phyloP scores from a whole-genome alignment of 2,329 filamentous ascomycete genomes.

The Microdochium trichocladiopsis region DNA sequence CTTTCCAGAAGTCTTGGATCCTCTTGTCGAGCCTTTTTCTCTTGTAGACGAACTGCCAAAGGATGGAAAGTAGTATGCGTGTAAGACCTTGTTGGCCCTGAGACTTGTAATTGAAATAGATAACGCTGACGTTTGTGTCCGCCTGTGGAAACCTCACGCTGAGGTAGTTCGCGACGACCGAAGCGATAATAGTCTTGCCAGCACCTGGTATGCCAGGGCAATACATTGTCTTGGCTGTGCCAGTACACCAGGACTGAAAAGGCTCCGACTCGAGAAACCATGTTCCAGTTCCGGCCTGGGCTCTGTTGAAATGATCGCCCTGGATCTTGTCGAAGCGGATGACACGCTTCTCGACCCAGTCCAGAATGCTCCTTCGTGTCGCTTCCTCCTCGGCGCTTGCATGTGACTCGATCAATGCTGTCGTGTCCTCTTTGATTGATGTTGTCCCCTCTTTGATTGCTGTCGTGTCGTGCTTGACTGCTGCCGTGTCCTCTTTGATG shows the following conservation, averaged over 20 bases:
- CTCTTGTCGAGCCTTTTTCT: neutral
- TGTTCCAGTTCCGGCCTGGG: neutral
- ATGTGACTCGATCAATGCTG: neutral
- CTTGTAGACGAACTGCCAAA: neutral
- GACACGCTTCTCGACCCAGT: neutral
- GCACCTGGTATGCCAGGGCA: neutral
- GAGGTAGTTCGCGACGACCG: neutral
- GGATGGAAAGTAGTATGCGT: neutral
- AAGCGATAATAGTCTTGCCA: neutral
- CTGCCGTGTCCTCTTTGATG: neutral
- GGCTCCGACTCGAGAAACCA: neutral
- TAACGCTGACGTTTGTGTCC: neutral
- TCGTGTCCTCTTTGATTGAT: neutral
- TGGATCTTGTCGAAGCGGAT: neutral
- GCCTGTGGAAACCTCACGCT: neutral
- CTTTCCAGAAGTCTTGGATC: neutral
- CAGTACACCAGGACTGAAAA: neutral
- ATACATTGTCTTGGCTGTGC: neutral
- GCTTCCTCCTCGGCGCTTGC: neutral
- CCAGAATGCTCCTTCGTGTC: neutral
- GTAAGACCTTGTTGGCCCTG: neutral
- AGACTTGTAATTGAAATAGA: neutral
- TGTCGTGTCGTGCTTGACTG: too few relatives aligned
- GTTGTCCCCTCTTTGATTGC: too few relatives aligned
- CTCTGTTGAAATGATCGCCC: neutral